These are phyloP conservation scores for Wallacemonas sp. DNA, from an alignment of 208 protist species.

Conservation along the genomic window DNA sequence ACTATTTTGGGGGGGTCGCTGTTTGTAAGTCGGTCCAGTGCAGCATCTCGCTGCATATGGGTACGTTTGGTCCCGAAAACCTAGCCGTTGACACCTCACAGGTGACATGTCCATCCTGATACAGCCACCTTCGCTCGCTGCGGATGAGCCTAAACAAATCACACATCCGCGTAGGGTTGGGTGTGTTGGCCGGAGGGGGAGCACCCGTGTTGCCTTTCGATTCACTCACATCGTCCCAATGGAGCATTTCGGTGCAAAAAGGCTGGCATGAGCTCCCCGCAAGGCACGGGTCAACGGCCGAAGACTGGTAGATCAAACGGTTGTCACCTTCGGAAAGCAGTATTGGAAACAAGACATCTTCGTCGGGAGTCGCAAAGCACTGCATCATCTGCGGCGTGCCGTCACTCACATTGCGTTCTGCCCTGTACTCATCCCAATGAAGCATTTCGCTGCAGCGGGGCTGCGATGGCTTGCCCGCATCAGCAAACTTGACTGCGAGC, in stretches of 20 bases:
- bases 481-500: not conserved
- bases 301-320: not conserved
- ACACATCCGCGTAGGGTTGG: not conserved
- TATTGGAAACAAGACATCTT: not conserved
- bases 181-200: not conserved
- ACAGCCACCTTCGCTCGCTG: not conserved
- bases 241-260: constrained; percentile 57
- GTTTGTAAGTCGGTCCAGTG: not conserved
- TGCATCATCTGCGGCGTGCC: constrained; percentile 2
- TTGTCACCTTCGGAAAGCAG: not conserved
- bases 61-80: not conserved
- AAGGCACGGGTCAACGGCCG: not conserved
- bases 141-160: not conserved
- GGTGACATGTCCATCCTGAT: not conserved
- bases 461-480: constrained; percentile 24
- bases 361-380: not conserved
- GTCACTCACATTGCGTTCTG: constrained; percentile 15
- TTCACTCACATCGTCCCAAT: constrained; percentile 37
- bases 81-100: not conserved
- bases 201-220: constrained; percentile 8
- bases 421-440: constrained; percentile 72
- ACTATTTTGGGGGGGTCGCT: not conserved
- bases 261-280: constrained; percentile 8
- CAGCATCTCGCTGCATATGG: constrained; percentile 8
- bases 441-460: constrained; percentile 62